Conservation (phyloP, 1,284 basidiomycete genomes). For the Trichosporon sp. region DNA sequence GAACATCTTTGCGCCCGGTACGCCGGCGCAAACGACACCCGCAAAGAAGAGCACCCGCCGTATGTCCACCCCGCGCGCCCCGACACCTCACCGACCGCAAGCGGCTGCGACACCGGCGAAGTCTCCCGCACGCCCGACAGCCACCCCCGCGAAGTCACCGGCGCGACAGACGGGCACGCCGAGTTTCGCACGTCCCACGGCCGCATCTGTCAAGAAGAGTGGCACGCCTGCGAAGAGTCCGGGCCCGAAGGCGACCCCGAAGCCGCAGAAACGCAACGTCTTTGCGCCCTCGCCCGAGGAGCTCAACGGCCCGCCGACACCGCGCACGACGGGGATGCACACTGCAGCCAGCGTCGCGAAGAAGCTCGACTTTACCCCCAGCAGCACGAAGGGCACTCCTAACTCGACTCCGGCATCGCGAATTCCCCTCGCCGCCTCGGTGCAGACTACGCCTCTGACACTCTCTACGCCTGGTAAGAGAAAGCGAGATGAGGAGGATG, state of each 20-base stretch:
- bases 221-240: conserved; percentile 15
- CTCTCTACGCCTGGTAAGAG: conserved; percentile 34
- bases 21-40: background rate
- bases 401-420: background rate
- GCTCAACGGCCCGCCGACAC: conserved; percentile 32
- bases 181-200: conserved; percentile 26
- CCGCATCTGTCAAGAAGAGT: conserved; percentile 22
- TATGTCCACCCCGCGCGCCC: conserved; percentile 21
- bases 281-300: conserved; percentile 47
- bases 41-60: background rate
- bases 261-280: conserved; percentile 44
- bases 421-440: conserved; percentile 30
- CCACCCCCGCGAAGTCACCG: background rate
- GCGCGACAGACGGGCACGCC: conserved; percentile 14
- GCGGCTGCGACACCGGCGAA: background rate
- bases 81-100: conserved; percentile 1
- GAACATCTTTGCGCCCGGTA: conserved; percentile 22
- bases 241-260: conserved; percentile 15
- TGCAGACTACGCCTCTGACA: conserved; percentile 47
- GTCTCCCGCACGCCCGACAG: background rate
- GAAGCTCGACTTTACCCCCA: conserved; percentile 27
- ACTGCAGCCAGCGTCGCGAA: conserved; percentile 30
- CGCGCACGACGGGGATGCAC: conserved; percentile 39
- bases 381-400: background rate
- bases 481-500: conserved; percentile 34